These are phyloP conservation scores for Erodium texanum DNA, from an alignment of 441 rosid species.

Conservation along the genomic window DNA sequence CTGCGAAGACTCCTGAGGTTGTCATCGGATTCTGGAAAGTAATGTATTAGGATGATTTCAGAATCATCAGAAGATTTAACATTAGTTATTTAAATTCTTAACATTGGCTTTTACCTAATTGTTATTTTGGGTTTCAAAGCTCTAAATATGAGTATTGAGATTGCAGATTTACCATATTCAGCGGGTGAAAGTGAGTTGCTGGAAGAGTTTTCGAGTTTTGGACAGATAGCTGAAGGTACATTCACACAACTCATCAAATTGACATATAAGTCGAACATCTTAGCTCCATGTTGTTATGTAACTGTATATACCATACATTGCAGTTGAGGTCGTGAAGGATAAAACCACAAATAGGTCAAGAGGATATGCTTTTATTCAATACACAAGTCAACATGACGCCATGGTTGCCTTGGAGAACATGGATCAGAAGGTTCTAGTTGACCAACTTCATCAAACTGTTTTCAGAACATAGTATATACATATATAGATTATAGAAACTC, in stretches of 20 bases:
- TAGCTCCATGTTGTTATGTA: too few species aligned
- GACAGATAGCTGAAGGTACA: slow-evolving; percentile 71
- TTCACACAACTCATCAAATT: not conserved
- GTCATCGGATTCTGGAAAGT: too few species aligned
- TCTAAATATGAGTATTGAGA: not conserved
- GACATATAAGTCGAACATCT: not conserved
- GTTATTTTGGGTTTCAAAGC: not conserved
- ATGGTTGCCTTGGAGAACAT: slow-evolving; percentile 47
- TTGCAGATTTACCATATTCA: slow-evolving; percentile 59
- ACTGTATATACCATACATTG: slow-evolving; percentile 13
- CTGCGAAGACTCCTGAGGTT: too few species aligned
- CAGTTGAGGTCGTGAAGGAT: slow-evolving; percentile 47
- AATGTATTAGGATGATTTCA: too few species aligned
- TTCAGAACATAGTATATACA: not conserved
- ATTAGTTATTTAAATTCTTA: too few species aligned
- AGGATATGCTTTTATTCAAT: slow-evolving; percentile 58
- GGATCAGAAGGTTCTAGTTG: slow-evolving; percentile 41
- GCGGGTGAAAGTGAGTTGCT: slow-evolving; percentile 43
- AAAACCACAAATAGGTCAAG: slow-evolving; percentile 38
- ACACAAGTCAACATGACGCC: slow-evolving; percentile 44
- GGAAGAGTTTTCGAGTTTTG: slow-evolving; percentile 62
- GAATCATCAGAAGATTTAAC: too few species aligned
- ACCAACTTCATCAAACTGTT: slow-evolving; percentile 4
- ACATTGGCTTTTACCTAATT: not conserved
- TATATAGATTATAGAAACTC: not conserved